These are phyloP conservation scores for Acanthamoeba lenticulata DNA, from an alignment of 208 protist genomes.

Conservation along the genomic window DNA sequence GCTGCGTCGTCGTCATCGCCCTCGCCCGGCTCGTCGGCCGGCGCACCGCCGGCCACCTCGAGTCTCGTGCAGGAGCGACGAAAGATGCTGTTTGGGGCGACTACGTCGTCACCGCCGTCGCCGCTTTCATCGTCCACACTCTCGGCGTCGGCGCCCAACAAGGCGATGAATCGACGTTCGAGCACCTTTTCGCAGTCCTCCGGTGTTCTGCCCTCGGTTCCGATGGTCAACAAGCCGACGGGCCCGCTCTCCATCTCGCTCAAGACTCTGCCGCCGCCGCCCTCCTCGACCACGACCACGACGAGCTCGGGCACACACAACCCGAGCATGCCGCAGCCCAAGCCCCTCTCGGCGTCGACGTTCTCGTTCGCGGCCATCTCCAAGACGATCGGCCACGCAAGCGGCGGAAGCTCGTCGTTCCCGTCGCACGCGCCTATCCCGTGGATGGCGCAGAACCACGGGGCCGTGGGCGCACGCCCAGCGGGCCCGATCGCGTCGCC, in stretches of 20 bases:
- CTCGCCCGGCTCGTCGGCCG: not conserved
- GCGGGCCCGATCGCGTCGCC: not conserved
- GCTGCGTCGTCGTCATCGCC: not conserved
- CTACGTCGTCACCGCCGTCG: not conserved
- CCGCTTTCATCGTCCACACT: not conserved
- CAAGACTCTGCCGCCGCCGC: not conserved
- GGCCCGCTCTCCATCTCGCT: not conserved
- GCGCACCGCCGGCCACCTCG: not conserved
- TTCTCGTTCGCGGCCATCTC: not conserved
- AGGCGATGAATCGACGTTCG: not conserved
- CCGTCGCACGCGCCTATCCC: not conserved
- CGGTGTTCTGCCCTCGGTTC: not conserved
- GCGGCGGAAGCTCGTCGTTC: not conserved
- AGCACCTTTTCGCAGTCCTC: not conserved
- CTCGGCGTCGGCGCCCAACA: not conserved
- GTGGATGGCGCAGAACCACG: not conserved
- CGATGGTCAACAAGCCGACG: not conserved
- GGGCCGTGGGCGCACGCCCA: not conserved
- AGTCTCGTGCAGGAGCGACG: not conserved
- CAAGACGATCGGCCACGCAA: conserved; percentile 32
- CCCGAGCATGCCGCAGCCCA: too few relatives aligned
- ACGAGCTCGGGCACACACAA: too few relatives aligned
- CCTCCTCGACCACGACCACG: too few relatives aligned
- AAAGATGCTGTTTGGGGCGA: not conserved
- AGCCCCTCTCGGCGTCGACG: not conserved